A percentile compares a stretch with the other conserved stretches of the same genome.
Conservation (phyloP, 106 monocot genomes). For the Allium sativum region DNA sequence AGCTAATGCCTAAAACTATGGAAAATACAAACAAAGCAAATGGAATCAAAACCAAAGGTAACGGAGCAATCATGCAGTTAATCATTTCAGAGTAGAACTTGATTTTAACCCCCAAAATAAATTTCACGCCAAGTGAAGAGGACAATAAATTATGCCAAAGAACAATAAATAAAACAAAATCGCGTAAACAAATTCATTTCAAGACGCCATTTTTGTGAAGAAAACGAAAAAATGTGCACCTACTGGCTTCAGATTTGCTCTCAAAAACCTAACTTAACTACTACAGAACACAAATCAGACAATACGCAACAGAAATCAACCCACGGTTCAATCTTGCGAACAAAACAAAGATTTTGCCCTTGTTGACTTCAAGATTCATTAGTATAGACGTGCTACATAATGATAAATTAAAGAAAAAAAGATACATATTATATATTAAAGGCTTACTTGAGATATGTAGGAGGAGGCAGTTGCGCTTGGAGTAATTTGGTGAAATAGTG, state of each 20-base stretch:
- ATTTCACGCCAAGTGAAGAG: not conserved
- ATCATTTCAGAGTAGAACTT: not conserved
- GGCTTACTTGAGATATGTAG: constrained; percentile 6
- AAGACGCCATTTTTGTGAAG: not conserved
- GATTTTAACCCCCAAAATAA: not conserved
- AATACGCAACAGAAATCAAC: not conserved
- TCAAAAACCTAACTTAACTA: not conserved
- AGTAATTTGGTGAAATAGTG: not conserved
- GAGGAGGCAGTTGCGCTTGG: not conserved
- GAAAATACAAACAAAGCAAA: too few relatives aligned
- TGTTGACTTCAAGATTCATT: not conserved
- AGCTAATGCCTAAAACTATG: too few relatives aligned
- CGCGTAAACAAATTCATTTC: not conserved
- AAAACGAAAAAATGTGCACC: not conserved
- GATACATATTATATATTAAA: not conserved
- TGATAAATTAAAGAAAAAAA: too few relatives aligned
- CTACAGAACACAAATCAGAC: not conserved
- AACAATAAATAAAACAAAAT: not conserved
- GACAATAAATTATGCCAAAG: not conserved
- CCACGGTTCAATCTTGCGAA: not conserved
- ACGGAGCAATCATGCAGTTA: not conserved
- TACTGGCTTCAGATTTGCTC: not conserved
- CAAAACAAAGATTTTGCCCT: not conserved
- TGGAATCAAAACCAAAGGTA: not conserved
- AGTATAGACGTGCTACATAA: too few relatives aligned